These are phyloP conservation scores for Periglandula ipomoeae DNA, from an alignment of 2,329 filamentous ascomycete species.

Conservation along the genomic window DNA sequence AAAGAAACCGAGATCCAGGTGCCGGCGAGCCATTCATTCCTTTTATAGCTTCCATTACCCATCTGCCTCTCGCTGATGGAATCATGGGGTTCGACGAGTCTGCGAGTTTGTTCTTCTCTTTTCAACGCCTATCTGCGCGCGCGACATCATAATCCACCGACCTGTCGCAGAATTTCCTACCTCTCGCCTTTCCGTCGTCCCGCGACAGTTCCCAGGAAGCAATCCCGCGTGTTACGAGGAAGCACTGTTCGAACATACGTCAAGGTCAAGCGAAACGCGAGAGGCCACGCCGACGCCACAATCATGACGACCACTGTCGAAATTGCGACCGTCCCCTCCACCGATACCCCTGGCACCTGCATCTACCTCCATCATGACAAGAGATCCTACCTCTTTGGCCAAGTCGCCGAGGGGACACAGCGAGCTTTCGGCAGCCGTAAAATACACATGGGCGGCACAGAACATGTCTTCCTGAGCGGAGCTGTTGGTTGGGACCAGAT, in stretches of 20 bases:
- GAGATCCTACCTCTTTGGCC: constrained; percentile 78
- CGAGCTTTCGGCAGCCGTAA: constrained; percentile 63
- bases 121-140: background rate
- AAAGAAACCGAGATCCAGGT: background rate
- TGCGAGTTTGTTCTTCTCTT: background rate
- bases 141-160: background rate
- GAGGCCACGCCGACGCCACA: constrained; percentile 2
- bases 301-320: constrained; percentile 68
- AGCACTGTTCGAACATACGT: background rate
- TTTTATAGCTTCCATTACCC: background rate
- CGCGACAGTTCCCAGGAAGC: background rate
- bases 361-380: constrained; percentile 72
- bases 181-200: background rate
- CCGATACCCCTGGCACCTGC: constrained; percentile 75
- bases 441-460: constrained; percentile 53
- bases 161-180: background rate
- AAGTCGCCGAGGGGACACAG: constrained; percentile 76
- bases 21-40: background rate
- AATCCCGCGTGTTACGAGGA: background rate
- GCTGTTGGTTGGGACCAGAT: constrained; percentile 63
- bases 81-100: constrained; percentile 4
- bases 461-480: constrained; percentile 77
- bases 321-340: constrained; percentile 72
- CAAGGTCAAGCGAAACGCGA: background rate
- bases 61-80: constrained; percentile 6